Evolutionary conservation across 257 asterid genomes (phyloP).

Genomic region (Phtheirospermum japonicum): DNA sequence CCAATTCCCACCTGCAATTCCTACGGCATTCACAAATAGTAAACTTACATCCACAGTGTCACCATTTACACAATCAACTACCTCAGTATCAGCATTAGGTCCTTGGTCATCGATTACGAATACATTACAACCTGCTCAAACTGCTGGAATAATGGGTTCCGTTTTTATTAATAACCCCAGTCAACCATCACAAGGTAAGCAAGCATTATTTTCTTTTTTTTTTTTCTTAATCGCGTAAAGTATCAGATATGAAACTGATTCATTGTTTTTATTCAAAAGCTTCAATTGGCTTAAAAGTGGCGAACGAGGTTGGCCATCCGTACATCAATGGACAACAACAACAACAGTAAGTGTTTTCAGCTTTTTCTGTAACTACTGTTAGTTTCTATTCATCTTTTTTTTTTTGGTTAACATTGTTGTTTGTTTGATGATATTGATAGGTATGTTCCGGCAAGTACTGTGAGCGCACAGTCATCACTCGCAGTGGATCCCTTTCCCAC

Average conservation of each 20-base stretch:
- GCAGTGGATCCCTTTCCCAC: constrained; percentile 21
- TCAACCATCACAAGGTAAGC: constrained; percentile 24
- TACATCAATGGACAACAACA: constrained; percentile 16
- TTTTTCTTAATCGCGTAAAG: background rate
- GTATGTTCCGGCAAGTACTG: constrained; percentile 25
- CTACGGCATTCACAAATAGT: background rate
- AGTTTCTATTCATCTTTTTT: no score
- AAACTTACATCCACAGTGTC: constrained; percentile 12
- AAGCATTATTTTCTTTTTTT: background rate
- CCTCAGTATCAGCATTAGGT: constrained; percentile 23
- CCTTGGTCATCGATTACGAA: constrained; percentile 12
- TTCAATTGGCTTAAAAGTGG: constrained; percentile 8
- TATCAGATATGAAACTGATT: constrained; percentile 2
- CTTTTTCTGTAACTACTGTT: background rate
- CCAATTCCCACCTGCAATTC: background rate
- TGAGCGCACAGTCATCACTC: constrained; percentile 18
- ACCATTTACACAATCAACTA: constrained; percentile 21
- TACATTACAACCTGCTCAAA: constrained; percentile 22
- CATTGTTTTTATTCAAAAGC: constrained; percentile 17
- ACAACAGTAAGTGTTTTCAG: constrained; percentile 24
- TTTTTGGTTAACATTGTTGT: background rate
- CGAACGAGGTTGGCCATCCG: constrained; percentile 14
- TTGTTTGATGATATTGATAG: constrained; percentile 23
- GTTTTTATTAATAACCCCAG: background rate
- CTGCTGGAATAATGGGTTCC: background rate